Base-by-base conservation (phyloP, 1,284 basidiomycete genomes). In the Ganoderma leucocontextum region DNA sequence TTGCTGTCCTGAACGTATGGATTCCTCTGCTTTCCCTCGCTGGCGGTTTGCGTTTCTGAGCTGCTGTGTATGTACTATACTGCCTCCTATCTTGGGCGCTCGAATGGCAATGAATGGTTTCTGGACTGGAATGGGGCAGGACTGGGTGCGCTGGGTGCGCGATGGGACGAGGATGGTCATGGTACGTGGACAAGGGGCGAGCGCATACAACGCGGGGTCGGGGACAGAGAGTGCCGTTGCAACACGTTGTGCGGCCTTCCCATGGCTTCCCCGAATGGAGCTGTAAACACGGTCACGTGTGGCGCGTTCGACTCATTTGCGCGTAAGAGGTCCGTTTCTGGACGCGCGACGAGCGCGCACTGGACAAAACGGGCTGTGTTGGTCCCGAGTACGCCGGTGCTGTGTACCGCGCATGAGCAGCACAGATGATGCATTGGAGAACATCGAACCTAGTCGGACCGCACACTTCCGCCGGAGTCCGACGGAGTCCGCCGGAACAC, bases 231-330 rank as follows among this genome's bases (percentile, higher is more conserved):
- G 49, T 6, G 52, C 12, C 49, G 9, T 33, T 10, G 25, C n/a
- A 58, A 36, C 36, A n/a, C 33, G 19, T 47, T 47, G 8, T 58
- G 35, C 33, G 33, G 35, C 33, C 25, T 62, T 53, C 61, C 60
- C 53, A 49, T 47, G 33, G 52, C n/a, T 29, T 58, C 35, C 55
- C 13, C 35, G 55, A 58, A 58, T 58, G 55, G 52, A 35, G 55
- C 22, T 60, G 58, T 42, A 41, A 62, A 68, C 67, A 47, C 67
- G 60, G 44, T 62, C 67, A 68, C 55, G 60, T 68, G 67, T 44
- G 44, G 47, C 59, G 44, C 52, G 59, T 62, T 63, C 59, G 66
- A 68, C 62, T 68, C 66, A 67, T 49, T 63, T 49, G 17, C 53
- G 53, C 53, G 15, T n/a, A 38, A 36, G 4, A 15, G n/a, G 35